Conservation (phyloP, 495 filamentous ascomycete species). For the Lasiosphaeria ovina region DNA sequence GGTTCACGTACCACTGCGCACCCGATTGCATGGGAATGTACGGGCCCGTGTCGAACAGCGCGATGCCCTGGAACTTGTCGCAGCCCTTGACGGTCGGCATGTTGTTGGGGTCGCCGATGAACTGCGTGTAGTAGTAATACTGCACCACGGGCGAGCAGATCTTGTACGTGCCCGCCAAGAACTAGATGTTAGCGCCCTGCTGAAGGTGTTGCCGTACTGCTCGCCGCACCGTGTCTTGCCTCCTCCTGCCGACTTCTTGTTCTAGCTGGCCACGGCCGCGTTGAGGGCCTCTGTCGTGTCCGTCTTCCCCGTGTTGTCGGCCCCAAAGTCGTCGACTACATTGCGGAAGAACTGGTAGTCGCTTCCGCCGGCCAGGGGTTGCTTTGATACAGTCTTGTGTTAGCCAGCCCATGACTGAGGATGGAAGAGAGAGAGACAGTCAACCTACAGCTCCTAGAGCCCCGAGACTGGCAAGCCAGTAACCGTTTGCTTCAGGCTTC, state of each 20-base stretch:
- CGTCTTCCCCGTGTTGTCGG: constrained; percentile 10
- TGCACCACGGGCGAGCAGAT: constrained; percentile 62
- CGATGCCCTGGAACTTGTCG: too few relatives aligned
- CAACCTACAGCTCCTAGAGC: constrained; percentile 7
- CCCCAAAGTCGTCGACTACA: constrained; percentile 6
- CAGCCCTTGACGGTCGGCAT: too few relatives aligned
- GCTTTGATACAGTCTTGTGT: background rate
- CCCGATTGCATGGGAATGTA: too few relatives aligned
- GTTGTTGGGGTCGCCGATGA: constrained; percentile 61
- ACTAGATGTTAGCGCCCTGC: constrained; percentile 61
- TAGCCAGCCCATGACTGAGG: too few relatives aligned
- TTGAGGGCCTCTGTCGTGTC: constrained; percentile 8
- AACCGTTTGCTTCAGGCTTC: background rate
- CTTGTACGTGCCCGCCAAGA: constrained; percentile 69
- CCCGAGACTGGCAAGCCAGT: constrained; percentile 4
- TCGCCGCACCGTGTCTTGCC: constrained; percentile 5
- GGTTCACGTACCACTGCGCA: too few relatives aligned
- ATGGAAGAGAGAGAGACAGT: background rate
- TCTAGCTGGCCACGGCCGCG: constrained; percentile 1
- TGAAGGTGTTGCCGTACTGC: constrained; percentile 3
- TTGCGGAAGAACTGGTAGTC: constrained; percentile 10
- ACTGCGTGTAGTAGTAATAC: constrained; percentile 72
- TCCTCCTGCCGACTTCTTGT: background rate
- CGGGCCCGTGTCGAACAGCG: too few relatives aligned
- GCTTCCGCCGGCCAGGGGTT: background rate